Percentiles rank a stretch among this genome's conserved stretches.
Evolutionary conservation across 1,139 yeast genomes (phyloP).

Genomic region (Spathaspora jeffriesii): DNA sequence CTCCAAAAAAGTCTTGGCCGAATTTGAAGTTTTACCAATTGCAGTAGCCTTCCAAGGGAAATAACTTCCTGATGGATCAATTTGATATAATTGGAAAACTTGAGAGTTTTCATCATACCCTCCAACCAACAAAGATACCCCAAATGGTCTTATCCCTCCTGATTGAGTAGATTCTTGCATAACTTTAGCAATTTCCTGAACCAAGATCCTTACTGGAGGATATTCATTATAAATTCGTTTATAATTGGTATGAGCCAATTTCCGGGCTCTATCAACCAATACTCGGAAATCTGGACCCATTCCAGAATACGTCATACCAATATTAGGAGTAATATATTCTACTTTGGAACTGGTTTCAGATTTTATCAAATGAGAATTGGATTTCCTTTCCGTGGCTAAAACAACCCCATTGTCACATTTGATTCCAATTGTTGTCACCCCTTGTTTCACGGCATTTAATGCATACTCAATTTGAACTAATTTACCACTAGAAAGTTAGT

Average conservation of each 20-base stretch:
- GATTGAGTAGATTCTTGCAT: constrained; percentile 99
- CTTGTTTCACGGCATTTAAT: constrained; percentile 95
- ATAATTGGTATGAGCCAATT: constrained; percentile 89
- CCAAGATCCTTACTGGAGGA: constrained; percentile 94
- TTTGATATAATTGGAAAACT: constrained; percentile 84
- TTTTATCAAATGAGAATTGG: constrained; percentile 76
- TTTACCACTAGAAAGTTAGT: constrained; percentile 66
- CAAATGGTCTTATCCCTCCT: constrained; percentile 98
- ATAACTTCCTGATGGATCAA: constrained; percentile 97
- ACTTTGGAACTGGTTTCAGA: constrained; percentile 78
- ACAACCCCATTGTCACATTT: constrained; percentile 97
- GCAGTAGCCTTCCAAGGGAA: constrained; percentile 99
- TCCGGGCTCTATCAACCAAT: constrained; percentile 89
- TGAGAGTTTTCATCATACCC: constrained; percentile 86
- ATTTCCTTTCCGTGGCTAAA: constrained; percentile 93
- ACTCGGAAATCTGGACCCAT: constrained; percentile 99
- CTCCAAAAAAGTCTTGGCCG: constrained; percentile 96
- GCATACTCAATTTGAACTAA: constrained; percentile 98
- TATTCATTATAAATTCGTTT: constrained; percentile 94
- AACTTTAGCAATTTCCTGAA: constrained; percentile 91
- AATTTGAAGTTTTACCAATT: constrained; percentile 91
- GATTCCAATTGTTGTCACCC: constrained; percentile 96
- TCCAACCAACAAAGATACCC: constrained; percentile 92
- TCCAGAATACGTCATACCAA: constrained; percentile 96
- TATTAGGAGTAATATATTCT: constrained; percentile 86